Evolutionary conservation across 2,329 filamentous ascomycete genomes (phyloP), one percentile per base, ranked within the genome.

Genomic region (Neurospora sp.): DNA sequence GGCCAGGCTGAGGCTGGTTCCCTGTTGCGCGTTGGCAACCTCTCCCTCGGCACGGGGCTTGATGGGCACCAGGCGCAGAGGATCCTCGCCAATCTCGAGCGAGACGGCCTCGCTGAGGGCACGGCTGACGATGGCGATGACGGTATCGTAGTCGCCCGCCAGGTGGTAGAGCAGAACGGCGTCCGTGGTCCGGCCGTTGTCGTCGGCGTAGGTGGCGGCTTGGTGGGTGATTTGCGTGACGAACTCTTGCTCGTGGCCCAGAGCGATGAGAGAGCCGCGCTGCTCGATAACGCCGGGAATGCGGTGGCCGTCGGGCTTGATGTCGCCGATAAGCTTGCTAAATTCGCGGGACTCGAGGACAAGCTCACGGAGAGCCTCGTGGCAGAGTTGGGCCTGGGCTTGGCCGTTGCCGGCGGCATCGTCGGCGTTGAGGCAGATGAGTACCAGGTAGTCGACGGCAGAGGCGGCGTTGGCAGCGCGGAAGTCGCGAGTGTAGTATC

Each of bases 301-400:
- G 71, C 94, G 90, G 72, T 89, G 90, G 28, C 96, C 96, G 77
- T 98, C 93, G 1, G 89, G 88, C 71, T 90, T 88, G 75, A 99
- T 93, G 78, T 99, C 96, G 68, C 96, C 96, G 67, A 99, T 89
- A 15, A 99, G 84, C 77, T 93, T 92, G 77, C 94, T 95, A 80
- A 98, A 99, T 78, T 99, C 96, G 74, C 95, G 89, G 23, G 94
- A 97, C 81, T 99, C 96, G n/a, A 99, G 85, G 36, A 97, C 93
- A 70, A 98, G 89, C 80, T 98, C 96, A 42, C 94, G 92, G 70
- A 99, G 84, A 7, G 93, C 95, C 80, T 97, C 93, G 79, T 97
- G 93, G 80, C 95, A 98, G 43, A 97, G 87, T 67, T 87, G 88
- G 68, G 90, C 87, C 78, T 97, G 95, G 62, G 90, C 90, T 90